phyloP scores from a whole-genome alignment of 371 early-diverging fungal species.

The Smittium mucronatum region DNA sequence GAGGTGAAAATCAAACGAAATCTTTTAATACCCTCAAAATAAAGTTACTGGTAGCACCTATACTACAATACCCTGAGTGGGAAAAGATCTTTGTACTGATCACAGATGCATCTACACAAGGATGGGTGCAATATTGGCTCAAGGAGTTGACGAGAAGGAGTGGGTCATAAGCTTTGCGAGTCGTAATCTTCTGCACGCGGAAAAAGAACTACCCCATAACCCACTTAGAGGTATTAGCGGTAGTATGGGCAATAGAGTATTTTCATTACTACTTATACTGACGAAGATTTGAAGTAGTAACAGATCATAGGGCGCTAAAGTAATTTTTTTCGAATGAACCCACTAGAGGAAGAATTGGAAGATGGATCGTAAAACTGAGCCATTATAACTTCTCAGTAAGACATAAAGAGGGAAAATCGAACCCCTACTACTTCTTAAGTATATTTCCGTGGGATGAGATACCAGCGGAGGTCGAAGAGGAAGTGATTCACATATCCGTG shows the following conservation, averaged over 20 bases:
- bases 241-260: slow-evolving; percentile 9
- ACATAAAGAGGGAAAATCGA: slow-evolving; percentile 1
- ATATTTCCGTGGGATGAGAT: slow-evolving; percentile 1
- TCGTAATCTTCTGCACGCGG: slow-evolving; percentile 13
- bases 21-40: slow-evolving; percentile 11
- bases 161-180: slow-evolving; percentile 1
- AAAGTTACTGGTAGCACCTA: slow-evolving; percentile 7
- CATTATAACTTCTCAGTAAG: slow-evolving; percentile 5
- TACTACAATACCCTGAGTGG: slow-evolving; percentile 22
- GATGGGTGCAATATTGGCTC: slow-evolving; percentile 29
- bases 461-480: background rate
- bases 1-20: background rate
- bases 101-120: slow-evolving; percentile 33
- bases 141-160: slow-evolving; percentile 5
- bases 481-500: background rate
- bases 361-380: slow-evolving; percentile 6
- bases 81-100: slow-evolving; percentile 22
- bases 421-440: background rate
- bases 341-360: background rate
- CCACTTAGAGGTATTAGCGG: slow-evolving; percentile 29
- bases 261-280: slow-evolving; percentile 9
- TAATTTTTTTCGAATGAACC: background rate
- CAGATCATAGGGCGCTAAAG: background rate
- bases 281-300: background rate
- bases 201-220: slow-evolving; percentile 21